Conservation (phyloP, 2,329 filamentous ascomycete species). For the Ceratocystis huliohia region DNA sequence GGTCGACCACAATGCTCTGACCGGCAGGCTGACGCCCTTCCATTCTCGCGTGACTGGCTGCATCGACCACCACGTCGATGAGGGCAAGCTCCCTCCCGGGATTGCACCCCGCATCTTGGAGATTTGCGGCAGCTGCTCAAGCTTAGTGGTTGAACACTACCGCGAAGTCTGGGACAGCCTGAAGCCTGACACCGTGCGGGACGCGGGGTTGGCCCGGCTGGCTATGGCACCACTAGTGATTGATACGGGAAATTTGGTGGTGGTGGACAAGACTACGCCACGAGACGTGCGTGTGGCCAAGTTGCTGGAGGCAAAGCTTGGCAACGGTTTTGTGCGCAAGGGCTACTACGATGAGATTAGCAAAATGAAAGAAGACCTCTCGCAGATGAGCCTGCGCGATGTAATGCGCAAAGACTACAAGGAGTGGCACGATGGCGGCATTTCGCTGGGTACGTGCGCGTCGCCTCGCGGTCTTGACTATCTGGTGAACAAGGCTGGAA, state of each 20-base stretch:
- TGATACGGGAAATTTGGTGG: constrained; percentile 55
- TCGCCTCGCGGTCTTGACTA: constrained; percentile 51
- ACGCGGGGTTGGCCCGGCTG: constrained; percentile 52
- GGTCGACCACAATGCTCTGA: constrained; percentile 67
- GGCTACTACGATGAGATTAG: constrained; percentile 48
- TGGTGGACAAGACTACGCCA: constrained; percentile 50
- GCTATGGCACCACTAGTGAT: constrained; percentile 59
- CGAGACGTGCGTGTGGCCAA: constrained; percentile 46
- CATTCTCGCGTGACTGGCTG: constrained; percentile 45
- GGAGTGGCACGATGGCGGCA: constrained; percentile 49
- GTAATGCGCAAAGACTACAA: constrained; percentile 77
- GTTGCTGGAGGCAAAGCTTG: constrained; percentile 42
- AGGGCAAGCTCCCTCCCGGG: constrained; percentile 38
- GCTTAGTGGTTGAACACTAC: constrained; percentile 51
- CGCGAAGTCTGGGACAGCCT: constrained; percentile 39
- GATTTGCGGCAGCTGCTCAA: constrained; percentile 60
- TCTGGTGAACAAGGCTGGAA: constrained; percentile 41
- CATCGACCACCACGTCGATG: constrained; percentile 71
- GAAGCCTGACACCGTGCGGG: constrained; percentile 27
- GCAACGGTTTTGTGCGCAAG: constrained; percentile 36
- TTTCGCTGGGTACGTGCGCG: constrained; percentile 52
- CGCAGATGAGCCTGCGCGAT: constrained; percentile 47
- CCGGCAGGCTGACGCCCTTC: constrained; percentile 46
- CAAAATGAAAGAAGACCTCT: constrained; percentile 55
- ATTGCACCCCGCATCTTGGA: constrained; percentile 48